A percentile compares a stretch with the other conserved stretches of the same genome.
Evolutionary conservation across 148 eudicot genomes (phyloP).

Genomic region (Euryodendron excelsum): DNA sequence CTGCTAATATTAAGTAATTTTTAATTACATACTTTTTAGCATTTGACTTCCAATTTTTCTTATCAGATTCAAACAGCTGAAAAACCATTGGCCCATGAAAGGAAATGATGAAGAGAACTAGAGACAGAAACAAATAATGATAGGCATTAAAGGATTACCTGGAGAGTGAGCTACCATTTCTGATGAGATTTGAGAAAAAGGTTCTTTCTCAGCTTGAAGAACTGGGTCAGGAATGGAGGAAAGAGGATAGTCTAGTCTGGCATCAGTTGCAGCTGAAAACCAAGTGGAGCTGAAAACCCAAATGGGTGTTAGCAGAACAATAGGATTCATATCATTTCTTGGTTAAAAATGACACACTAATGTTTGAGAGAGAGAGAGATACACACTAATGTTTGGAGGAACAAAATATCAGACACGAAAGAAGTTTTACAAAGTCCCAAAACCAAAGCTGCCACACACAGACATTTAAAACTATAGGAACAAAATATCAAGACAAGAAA

Average conservation of each 20-base stretch:
- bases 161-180: constrained; percentile 38
- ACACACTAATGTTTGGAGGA: too few relatives aligned
- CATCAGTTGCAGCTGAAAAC: constrained; percentile 23
- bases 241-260: constrained; percentile 20
- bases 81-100: not conserved
- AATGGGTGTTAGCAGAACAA: constrained; percentile 16
- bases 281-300: constrained; percentile 27
- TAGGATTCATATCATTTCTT: too few relatives aligned
- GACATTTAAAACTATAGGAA: too few relatives aligned
- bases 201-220: constrained; percentile 49
- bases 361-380: too few relatives aligned
- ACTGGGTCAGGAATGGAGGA: constrained; percentile 35
- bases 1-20: not conserved
- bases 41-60: not conserved
- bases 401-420: too few relatives aligned
- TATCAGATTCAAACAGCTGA: not conserved
- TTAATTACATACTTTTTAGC: too few relatives aligned
- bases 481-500: too few relatives aligned
- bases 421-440: too few relatives aligned
- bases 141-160: constrained; percentile 28
- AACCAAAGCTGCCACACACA: too few relatives aligned
- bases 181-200: constrained; percentile 29
- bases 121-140: not conserved
- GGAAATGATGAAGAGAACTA: not conserved
- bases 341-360: too few relatives aligned